A percentile compares a stretch with the other conserved stretches of the same genome.
Evolutionary conservation across 2,329 filamentous ascomycete genomes (phyloP).

Genomic region (Nothomitra cinnamomea): DNA sequence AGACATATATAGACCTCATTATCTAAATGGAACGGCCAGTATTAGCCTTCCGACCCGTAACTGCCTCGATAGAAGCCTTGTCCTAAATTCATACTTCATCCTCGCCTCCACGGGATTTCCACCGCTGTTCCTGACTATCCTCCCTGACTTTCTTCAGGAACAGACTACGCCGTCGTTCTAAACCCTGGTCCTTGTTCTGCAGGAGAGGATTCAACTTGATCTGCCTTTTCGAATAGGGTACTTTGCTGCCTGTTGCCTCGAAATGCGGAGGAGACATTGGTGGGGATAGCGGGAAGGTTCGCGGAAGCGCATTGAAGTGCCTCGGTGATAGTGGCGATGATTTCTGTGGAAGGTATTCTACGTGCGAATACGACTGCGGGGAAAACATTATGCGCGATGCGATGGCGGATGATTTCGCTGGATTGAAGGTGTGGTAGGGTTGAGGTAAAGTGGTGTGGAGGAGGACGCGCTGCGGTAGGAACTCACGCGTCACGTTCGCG

Average conservation of each 20-base stretch:
- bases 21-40: constrained; percentile 13
- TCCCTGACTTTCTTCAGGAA: constrained; percentile 53
- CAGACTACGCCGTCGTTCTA: constrained; percentile 45
- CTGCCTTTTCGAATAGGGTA: constrained; percentile 33
- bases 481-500: background rate
- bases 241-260: background rate
- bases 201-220: constrained; percentile 46
- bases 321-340: constrained; percentile 2
- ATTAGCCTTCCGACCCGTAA: background rate
- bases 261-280: background rate
- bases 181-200: constrained; percentile 40
- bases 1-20: constrained; percentile 23
- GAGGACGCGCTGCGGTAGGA: background rate
- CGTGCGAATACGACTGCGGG: background rate
- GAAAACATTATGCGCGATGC: background rate
- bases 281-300: background rate
- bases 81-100: constrained; percentile 34
- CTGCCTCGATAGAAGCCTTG: background rate
- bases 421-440: background rate
- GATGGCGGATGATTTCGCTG: background rate
- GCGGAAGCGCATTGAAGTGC: background rate
- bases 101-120: constrained; percentile 35
- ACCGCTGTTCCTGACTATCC: constrained; percentile 40
- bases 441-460: background rate
- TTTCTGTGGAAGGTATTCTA: background rate